phyloP scores from a whole-genome alignment of 768 basidiomycete species.

The Rhizopogon vinicolor region DNA sequence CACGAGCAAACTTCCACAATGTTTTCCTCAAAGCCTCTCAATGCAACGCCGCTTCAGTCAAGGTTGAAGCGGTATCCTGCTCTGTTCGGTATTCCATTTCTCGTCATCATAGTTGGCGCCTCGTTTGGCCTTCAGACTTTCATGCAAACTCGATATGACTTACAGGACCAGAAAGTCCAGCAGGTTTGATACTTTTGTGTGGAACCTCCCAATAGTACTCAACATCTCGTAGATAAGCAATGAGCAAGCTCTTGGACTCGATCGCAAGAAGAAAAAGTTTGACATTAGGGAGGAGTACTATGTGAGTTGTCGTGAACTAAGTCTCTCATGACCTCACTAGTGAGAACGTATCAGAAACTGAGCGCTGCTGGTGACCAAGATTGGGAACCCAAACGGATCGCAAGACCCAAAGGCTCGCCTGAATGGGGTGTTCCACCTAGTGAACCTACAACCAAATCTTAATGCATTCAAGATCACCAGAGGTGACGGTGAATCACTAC shows the following conservation, averaged over 20 bases:
- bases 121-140: constrained; percentile 81
- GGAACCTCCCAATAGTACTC: background rate
- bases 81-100: constrained; percentile 83
- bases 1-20: constrained; percentile 30
- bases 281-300: constrained; percentile 97
- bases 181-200: constrained; percentile 36
- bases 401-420: constrained; percentile 79
- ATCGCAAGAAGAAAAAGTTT: constrained; percentile 69
- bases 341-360: constrained; percentile 46
- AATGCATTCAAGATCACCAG: background rate
- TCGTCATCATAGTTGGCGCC: constrained; percentile 79
- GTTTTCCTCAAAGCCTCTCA: constrained; percentile 47
- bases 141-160: constrained; percentile 88
- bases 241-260: constrained; percentile 73
- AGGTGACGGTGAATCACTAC: background rate
- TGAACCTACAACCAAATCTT: constrained; percentile 34
- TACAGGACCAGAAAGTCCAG: constrained; percentile 76
- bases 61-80: constrained; percentile 57
- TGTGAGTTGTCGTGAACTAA: constrained; percentile 46
- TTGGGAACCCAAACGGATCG: constrained; percentile 86
- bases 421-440: constrained; percentile 89
- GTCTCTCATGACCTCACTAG: background rate
- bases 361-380: constrained; percentile 59
- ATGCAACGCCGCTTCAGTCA: constrained; percentile 34
- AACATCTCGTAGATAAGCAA: constrained; percentile 50